Percentiles rank a stretch among this genome's conserved stretches.
phyloP scores from a whole-genome alignment of 805 yeast species.

The Wickerhamiella lipophila region DNA sequence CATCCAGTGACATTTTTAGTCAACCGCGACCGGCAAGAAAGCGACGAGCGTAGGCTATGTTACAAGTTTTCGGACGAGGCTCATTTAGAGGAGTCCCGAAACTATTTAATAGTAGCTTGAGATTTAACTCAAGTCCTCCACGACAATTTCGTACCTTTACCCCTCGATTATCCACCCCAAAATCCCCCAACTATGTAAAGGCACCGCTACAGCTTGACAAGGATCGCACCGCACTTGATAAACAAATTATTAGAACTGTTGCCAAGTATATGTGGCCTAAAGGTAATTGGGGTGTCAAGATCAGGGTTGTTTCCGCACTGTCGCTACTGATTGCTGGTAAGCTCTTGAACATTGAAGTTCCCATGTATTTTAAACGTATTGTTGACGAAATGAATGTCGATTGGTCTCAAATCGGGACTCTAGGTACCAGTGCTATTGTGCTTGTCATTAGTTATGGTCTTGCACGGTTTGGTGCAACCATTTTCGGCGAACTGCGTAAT shows the following conservation, averaged over 20 bases:
- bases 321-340: constrained; percentile 66
- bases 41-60: not conserved
- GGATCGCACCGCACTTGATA: constrained; percentile 1
- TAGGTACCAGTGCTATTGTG: constrained; percentile 37
- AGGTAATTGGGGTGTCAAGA: constrained; percentile 32
- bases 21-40: not conserved
- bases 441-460: constrained; percentile 79
- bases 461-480: constrained; percentile 85
- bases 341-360: constrained; percentile 85
- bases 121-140: not conserved
- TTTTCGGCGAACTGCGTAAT: constrained; percentile 88
- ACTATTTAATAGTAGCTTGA: not conserved
- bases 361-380: constrained; percentile 79
- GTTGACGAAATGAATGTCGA: constrained; percentile 89
- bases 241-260: constrained; percentile 12
- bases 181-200: not conserved
- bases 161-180: not conserved
- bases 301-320: constrained; percentile 67
- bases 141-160: not conserved
- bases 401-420: constrained; percentile 55
- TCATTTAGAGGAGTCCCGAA: not conserved
- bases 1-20: not conserved
- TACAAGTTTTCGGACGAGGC: not conserved
- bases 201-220: constrained; percentile 3
- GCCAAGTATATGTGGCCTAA: constrained; percentile 30